These are phyloP conservation scores for Scenedesmus sp. DNA, from an alignment of 163 green algal species.

Conservation along the genomic window DNA sequence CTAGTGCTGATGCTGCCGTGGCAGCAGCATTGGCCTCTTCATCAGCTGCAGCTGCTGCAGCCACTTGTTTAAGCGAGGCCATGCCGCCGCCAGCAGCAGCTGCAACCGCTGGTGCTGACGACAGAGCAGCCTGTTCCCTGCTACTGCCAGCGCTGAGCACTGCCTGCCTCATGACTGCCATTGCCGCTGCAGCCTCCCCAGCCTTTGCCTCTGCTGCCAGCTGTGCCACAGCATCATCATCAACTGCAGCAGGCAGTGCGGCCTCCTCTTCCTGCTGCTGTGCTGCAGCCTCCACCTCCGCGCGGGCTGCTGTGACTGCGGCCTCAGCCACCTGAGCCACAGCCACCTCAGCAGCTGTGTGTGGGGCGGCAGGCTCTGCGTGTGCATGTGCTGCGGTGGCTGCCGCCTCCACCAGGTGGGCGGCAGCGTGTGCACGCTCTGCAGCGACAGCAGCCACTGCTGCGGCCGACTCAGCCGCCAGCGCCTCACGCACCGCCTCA, in stretches of 20 bases:
- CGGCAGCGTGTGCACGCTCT: background rate
- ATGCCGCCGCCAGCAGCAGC: background rate
- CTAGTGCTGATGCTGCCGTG: background rate
- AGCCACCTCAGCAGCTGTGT: background rate
- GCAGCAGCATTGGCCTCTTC: background rate
- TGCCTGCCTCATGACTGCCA: conserved; percentile 14
- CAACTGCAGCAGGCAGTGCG: background rate
- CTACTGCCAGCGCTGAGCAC: background rate
- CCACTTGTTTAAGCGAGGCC: background rate
- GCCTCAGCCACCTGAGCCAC: background rate
- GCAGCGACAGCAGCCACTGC: conserved; percentile 5
- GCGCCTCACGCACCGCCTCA: conserved; percentile 38
- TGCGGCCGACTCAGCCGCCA: conserved; percentile 37
- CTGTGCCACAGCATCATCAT: background rate
- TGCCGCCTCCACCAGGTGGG: background rate
- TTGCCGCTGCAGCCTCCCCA: conserved; percentile 39
- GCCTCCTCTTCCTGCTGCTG: conserved; percentile 9
- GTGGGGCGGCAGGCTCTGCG: background rate
- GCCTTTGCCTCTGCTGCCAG: conserved; percentile 32
- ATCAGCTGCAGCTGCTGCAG: conserved; percentile 28
- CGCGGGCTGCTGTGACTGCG: background rate
- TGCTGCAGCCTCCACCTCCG: background rate
- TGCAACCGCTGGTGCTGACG: conserved; percentile 23
- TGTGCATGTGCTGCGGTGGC: background rate
- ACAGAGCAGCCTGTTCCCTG: too few relatives aligned